phyloP scores from a whole-genome alignment of 164 flowering plant species.

The Annona squamosa region DNA sequence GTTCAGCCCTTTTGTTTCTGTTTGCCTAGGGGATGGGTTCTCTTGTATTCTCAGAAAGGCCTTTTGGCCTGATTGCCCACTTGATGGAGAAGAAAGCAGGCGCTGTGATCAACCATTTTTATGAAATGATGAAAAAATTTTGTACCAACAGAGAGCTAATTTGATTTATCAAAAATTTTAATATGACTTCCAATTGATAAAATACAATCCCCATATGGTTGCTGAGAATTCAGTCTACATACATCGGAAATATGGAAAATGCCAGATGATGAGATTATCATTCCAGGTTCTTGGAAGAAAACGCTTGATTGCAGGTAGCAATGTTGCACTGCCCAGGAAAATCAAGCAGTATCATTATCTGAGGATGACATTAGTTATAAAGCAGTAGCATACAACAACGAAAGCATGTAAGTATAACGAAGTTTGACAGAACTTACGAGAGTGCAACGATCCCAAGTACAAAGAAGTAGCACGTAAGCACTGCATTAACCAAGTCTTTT shows the following conservation, averaged over 20 bases:
- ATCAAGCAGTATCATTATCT: background rate
- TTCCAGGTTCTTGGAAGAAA: conserved; percentile 81
- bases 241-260: conserved; percentile 73
- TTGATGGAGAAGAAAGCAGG: no score
- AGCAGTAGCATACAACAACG: no score
- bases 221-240: conserved; percentile 17
- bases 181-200: no score
- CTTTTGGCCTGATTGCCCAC: no score
- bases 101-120: no score
- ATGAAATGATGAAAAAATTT: no score
- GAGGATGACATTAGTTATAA: background rate
- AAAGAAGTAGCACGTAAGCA: conserved; percentile 84
- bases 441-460: conserved; percentile 91
- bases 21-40: no score
- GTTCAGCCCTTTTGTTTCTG: no score
- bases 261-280: conserved; percentile 68
- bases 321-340: conserved; percentile 56
- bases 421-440: conserved; percentile 56
- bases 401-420: background rate
- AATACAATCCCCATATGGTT: no score
- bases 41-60: no score
- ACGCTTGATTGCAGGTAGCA: conserved; percentile 68
- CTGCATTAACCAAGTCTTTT: conserved; percentile 96
- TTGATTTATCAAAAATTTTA: no score
- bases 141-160: no score